phyloP scores from a whole-genome alignment of 306 rosid species.

The Vigna hirtella region DNA sequence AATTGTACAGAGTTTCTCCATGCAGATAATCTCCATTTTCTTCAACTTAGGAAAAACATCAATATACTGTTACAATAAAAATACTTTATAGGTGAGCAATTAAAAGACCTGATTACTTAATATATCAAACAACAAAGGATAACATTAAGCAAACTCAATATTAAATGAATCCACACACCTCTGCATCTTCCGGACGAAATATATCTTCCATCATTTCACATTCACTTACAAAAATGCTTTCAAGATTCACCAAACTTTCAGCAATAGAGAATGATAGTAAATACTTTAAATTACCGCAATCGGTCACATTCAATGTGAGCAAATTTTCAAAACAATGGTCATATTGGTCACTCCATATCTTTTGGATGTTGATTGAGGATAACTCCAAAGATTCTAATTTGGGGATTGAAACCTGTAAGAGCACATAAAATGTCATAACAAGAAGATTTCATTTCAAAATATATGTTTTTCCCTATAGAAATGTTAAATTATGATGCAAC shows the following conservation, averaged over 20 bases:
- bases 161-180: not conserved
- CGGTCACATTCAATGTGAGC: not conserved
- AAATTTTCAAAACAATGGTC: conserved; percentile 22
- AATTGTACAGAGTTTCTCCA: conserved; percentile 16
- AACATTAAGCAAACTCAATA: not conserved
- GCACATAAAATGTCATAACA: not conserved
- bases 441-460: not conserved
- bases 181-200: not conserved
- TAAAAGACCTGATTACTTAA: no score
- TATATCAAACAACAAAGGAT: not conserved
- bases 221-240: conserved; percentile 4
- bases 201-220: conserved; percentile 37
- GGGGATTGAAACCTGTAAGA: conserved; percentile 36
- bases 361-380: conserved; percentile 11
- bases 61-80: not conserved
- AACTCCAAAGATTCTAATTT: conserved; percentile 42
- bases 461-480: not conserved
- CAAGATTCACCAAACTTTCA: conserved; percentile 20
- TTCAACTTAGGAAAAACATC: conserved; percentile 34
- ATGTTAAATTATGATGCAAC: not conserved
- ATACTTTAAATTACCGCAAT: conserved; percentile 17
- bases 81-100: not conserved
- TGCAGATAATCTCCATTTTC: not conserved
- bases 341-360: conserved; percentile 36
- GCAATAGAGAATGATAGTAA: conserved; percentile 39